Conservation (phyloP, 75 land plant species). For the Larix kaempferi region DNA sequence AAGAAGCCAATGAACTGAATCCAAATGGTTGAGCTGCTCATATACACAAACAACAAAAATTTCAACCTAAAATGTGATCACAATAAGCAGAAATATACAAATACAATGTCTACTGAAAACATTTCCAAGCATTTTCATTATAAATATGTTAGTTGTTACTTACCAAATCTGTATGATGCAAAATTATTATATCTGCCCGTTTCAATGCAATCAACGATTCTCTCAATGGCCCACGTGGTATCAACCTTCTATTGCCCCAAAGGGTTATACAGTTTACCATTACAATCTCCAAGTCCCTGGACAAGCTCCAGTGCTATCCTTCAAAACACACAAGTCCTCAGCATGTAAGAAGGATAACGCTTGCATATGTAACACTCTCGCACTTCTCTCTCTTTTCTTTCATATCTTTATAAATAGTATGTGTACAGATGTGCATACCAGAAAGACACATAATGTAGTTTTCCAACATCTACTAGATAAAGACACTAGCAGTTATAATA, state of each 20-base stretch:
- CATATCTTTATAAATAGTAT: background rate
- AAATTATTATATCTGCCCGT: conserved; percentile 72
- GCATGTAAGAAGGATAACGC: background rate
- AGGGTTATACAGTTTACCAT: conserved; percentile 82
- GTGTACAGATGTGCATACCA: background rate
- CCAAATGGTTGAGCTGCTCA: too few relatives aligned
- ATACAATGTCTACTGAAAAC: background rate
- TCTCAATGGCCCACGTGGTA: conserved; percentile 90
- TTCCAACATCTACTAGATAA: background rate
- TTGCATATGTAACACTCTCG: background rate
- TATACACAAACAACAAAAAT: too few relatives aligned
- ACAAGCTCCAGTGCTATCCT: conserved; percentile 72
- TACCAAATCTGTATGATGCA: conserved; percentile 94
- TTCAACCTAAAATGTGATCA: background rate
- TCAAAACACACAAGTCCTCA: conserved; percentile 8
- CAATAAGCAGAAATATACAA: background rate
- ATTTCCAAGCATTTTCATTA: background rate
- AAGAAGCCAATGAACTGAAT: too few relatives aligned
- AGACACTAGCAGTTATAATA: background rate
- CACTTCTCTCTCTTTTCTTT: background rate
- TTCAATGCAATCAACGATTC: conserved; percentile 64
- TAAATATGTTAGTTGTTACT: background rate
- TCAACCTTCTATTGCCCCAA: conserved; percentile 72
- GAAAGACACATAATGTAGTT: background rate
- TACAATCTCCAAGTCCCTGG: conserved; percentile 79